Conservation (phyloP, 2,329 filamentous ascomycete genomes). For the Fusarium sp. region DNA sequence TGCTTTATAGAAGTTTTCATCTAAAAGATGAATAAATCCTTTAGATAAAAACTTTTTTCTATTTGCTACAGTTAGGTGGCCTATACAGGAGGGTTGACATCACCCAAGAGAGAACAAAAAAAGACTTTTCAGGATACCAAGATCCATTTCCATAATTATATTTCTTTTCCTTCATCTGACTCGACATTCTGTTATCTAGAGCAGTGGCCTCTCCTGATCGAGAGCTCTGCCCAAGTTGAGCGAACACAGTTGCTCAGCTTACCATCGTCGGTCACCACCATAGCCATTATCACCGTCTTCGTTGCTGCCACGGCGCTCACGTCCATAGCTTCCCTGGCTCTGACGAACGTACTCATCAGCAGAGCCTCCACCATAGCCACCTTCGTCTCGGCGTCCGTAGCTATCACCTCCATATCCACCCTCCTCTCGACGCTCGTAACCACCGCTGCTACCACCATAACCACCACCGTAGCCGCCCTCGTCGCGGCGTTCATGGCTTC, state of each 20-base stretch:
- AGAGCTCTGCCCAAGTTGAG: background rate
- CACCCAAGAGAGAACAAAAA: no score
- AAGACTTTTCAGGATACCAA: no score
- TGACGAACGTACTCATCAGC: constrained; percentile 43
- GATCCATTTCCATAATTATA: background rate
- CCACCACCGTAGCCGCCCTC: constrained; percentile 36
- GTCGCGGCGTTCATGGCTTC: constrained; percentile 36
- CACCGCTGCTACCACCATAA: constrained; percentile 22
- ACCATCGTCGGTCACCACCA: constrained; percentile 45
- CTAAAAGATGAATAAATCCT: no score
- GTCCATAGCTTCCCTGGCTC: constrained; percentile 31
- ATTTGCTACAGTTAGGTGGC: no score
- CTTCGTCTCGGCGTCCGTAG: constrained; percentile 48
- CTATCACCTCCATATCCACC: constrained; percentile 40
- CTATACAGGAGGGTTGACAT: no score
- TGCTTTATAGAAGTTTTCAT: no score
- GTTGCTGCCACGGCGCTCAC: constrained; percentile 32
- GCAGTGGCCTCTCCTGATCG: background rate
- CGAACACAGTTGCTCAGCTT: constrained; percentile 10
- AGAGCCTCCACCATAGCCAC: constrained; percentile 44
- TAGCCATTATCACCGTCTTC: constrained; percentile 36
- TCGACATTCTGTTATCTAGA: constrained; percentile 13
- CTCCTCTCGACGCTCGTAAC: constrained; percentile 43
- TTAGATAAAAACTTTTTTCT: no score
- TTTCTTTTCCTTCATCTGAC: constrained; percentile 14